Conservation (phyloP, 1,284 basidiomycete genomes). For the Xerocomus minutiporus region DNA sequence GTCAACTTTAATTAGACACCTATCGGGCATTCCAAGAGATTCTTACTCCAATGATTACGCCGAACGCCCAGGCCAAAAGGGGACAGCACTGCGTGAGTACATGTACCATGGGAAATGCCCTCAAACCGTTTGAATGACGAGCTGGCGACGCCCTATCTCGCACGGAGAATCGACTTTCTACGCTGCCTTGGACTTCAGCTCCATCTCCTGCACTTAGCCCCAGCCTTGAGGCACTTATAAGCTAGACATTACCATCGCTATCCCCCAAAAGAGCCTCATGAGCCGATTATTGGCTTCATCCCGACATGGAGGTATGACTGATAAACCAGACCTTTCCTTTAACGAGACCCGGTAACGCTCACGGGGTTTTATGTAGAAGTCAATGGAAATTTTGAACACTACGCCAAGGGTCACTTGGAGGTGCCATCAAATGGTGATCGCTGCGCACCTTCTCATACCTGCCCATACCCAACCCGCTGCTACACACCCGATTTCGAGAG, state of each 20-base stretch:
- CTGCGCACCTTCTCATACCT: background rate
- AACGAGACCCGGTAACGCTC: constrained; percentile 2
- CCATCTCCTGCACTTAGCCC: background rate
- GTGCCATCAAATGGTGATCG: background rate
- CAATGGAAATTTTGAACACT: constrained; percentile 5
- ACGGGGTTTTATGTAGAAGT: constrained; percentile 4
- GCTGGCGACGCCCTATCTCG: background rate
- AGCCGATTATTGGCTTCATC: constrained; percentile 9
- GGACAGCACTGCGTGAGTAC: constrained; percentile 1
- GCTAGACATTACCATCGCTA: background rate
- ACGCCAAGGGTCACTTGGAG: constrained; percentile 10
- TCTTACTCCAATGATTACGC: background rate
- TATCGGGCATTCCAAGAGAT: background rate
- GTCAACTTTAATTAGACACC: background rate
- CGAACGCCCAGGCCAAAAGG: background rate
- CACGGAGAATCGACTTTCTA: background rate
- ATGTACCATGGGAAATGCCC: background rate
- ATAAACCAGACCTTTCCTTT: background rate
- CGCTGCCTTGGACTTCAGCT: background rate
- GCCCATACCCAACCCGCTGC: background rate
- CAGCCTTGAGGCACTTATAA: background rate
- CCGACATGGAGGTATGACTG: constrained; percentile 13
- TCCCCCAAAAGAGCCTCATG: constrained; percentile 9
- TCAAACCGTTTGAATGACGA: background rate
- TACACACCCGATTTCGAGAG: constrained; percentile 9